Evolutionary conservation across 225 moss, liverwort and hornwort species (phyloP), one percentile per base, ranked within the genome.

Genomic region (Anthoceros angustus): DNA sequence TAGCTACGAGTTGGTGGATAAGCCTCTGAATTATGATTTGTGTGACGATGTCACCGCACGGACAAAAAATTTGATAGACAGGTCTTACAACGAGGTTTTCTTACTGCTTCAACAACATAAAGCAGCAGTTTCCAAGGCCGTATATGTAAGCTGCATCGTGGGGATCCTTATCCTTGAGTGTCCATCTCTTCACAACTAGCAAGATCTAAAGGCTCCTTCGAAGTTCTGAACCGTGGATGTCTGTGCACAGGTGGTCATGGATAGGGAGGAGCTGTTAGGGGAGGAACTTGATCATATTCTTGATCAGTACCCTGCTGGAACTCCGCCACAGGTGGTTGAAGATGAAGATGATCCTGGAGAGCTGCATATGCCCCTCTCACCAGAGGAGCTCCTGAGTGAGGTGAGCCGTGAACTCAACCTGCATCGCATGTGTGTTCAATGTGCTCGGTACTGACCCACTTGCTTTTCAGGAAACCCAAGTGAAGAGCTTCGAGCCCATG

Each of bases 251-350:
- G 83, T 98, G 39, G 88, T 98, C 61, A 98, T 98, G 95, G 95
- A 98, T 72, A 84, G 79, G 55, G 95, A 98, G 65, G 95, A 98
- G 74, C 67, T 98, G 61, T 98, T 87, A 60, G 95, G 95, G 68
- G 92, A 98, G 66, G 92, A 98, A 70, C 67, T 98, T 63, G 95
- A 98, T 65, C 68, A 74, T 43, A 98, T 98, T 76, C 78, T 98
- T 20, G 86, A 89, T 73, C 83, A 78, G 55, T 98, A 92, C 68
- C 95, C 95, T 0, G 68, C 80, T n/a, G 86, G 86, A 24, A 81
- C 85, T 55, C 73, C 89, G 8, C 69, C 80, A 38, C 83, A 92
- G 63, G 71, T 49, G n/a, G 95, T 98, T 12, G 73, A 81, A 66
- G 88, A 84, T 25, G 95, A 98, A 77, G 91, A 82, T 46, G 95